Conservation (phyloP, 2,329 filamentous ascomycete genomes). For the Neofusicoccum laricinum region DNA sequence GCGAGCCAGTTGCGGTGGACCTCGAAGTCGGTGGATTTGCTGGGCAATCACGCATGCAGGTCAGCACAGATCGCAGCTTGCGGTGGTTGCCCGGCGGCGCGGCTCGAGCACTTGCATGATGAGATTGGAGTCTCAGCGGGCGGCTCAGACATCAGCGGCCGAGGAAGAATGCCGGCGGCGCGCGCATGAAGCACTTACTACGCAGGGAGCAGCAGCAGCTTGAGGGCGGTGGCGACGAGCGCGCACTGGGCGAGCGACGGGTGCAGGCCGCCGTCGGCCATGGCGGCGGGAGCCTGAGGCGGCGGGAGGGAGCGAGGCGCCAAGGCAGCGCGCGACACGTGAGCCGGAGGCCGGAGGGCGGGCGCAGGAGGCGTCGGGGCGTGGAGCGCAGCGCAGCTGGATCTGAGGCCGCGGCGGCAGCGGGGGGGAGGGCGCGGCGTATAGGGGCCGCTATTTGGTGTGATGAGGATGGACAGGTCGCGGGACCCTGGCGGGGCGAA, state of each 20-base stretch:
- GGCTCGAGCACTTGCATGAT: conserved; percentile 1
- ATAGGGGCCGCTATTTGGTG: conserved; percentile 7
- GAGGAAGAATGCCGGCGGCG: not conserved
- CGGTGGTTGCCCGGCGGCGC: conserved; percentile 7
- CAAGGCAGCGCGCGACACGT: conserved; percentile 1
- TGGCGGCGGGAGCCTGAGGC: not conserved
- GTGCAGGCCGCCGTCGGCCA: conserved; percentile 47
- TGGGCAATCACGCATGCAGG: conserved; percentile 37
- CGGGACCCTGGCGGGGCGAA: not conserved
- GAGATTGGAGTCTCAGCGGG: conserved; percentile 5
- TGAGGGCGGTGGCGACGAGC: conserved; percentile 80
- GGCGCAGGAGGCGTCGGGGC: not conserved
- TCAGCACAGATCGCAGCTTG: not conserved
- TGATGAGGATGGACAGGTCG: conserved; percentile 1
- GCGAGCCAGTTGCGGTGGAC: conserved; percentile 99
- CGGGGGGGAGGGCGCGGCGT: not conserved
- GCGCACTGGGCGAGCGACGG: conserved; percentile 89
- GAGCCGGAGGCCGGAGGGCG: not conserved
- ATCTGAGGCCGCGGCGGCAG: not conserved
- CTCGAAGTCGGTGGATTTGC: conserved; percentile 98
- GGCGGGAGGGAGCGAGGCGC: not conserved
- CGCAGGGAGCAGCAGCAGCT: conserved; percentile 87
- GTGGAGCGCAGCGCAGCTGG: not conserved
- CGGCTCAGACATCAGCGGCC: not conserved
- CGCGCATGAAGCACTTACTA: conserved; percentile 63